These are phyloP conservation scores for Parachlorella kessleri DNA, from an alignment of 139 green algal genomes.

Conservation along the genomic window DNA sequence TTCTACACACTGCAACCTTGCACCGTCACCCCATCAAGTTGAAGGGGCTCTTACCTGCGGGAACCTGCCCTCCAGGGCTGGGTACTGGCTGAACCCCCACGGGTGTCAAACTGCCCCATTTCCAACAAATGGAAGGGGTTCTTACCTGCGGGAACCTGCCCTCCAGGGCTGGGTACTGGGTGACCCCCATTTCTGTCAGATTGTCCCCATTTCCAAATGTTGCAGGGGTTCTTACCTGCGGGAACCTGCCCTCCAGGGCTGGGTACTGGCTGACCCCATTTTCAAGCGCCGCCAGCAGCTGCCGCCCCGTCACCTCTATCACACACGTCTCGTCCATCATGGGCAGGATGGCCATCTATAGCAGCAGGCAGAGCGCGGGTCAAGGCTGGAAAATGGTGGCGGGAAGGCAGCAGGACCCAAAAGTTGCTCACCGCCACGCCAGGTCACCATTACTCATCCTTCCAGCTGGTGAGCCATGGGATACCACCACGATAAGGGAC, in stretches of 20 bases:
- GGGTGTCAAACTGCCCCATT: neutral
- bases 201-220: neutral
- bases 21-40: too few relatives aligned
- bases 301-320: slow-evolving; percentile 29
- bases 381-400: neutral
- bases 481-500: too few relatives aligned
- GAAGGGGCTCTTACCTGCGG: slow-evolving; percentile 62
- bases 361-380: neutral
- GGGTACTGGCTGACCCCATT: slow-evolving; percentile 67
- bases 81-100: slow-evolving; percentile 52
- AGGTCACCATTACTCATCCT: slow-evolving; percentile 48
- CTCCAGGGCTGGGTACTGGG: slow-evolving; percentile 62
- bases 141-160: slow-evolving; percentile 68
- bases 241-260: slow-evolving; percentile 70
- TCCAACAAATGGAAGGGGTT: too few relatives aligned
- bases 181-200: slow-evolving; percentile 25
- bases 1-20: too few relatives aligned
- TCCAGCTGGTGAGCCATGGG: too few relatives aligned
- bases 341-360: slow-evolving; percentile 48
- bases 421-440: too few relatives aligned
- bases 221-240: slow-evolving; percentile 63
- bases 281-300: slow-evolving; percentile 65
- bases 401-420: too few relatives aligned
- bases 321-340: slow-evolving; percentile 64
- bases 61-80: slow-evolving; percentile 71